Conservation (phyloP, 2,329 filamentous ascomycete species). For the Chaetomium olivaceum region DNA sequence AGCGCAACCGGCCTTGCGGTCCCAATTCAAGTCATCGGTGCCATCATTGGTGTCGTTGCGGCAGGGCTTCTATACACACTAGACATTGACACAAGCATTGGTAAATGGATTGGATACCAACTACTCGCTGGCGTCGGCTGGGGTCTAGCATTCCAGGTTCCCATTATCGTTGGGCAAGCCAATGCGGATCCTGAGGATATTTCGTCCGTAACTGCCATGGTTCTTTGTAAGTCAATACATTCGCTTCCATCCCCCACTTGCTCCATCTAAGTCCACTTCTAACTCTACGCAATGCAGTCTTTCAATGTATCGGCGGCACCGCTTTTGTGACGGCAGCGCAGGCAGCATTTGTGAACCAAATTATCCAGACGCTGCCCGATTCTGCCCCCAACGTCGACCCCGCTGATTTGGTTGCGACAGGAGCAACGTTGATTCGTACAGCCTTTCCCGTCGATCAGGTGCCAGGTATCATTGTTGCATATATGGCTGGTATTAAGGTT, state of each 20-base stretch:
- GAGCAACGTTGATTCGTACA: conserved; percentile 53
- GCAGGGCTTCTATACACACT: conserved; percentile 42
- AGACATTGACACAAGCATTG: conserved; percentile 35
- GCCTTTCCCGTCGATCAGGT: conserved; percentile 51
- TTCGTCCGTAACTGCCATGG: conserved; percentile 34
- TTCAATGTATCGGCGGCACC: conserved; percentile 48
- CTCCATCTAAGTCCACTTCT: neutral
- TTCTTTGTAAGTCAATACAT: conserved; percentile 33
- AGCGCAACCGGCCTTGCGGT: conserved; percentile 37
- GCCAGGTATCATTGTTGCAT: conserved; percentile 54
- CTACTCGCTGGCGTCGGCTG: conserved; percentile 46
- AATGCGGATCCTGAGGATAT: conserved; percentile 35
- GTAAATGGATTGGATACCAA: conserved; percentile 50
- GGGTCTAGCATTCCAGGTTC: conserved; percentile 45
- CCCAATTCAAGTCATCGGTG: conserved; percentile 43
- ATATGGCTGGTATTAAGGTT: conserved; percentile 62
- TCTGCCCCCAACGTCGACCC: conserved; percentile 39
- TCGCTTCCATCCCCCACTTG: neutral
- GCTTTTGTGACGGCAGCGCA: conserved; percentile 48
- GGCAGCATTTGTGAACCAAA: conserved; percentile 42
- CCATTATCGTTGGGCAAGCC: conserved; percentile 46
- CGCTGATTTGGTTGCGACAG: conserved; percentile 39
- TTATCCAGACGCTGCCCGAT: conserved; percentile 32
- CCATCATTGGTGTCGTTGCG: conserved; percentile 40
- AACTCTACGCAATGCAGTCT: conserved; percentile 32